Conservation (phyloP, 2,329 filamentous ascomycete genomes). For the Zymoseptoria passerinii region DNA sequence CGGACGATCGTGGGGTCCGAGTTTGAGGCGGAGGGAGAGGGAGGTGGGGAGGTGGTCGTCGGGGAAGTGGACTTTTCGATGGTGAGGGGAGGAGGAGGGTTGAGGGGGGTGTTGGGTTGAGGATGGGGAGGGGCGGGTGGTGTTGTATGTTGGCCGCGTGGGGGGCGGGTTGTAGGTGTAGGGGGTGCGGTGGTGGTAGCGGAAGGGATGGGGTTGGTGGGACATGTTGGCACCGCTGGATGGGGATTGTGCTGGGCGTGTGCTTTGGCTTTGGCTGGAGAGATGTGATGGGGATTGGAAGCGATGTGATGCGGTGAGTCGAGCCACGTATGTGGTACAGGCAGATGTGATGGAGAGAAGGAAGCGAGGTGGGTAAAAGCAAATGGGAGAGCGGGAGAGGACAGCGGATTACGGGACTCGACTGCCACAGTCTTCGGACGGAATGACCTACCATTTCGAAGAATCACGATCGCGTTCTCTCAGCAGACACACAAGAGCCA, state of each 20-base stretch:
- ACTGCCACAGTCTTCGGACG: neutral
- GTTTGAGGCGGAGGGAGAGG: constrained; percentile 20
- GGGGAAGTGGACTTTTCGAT: constrained; percentile 19
- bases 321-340: neutral
- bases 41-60: constrained; percentile 21
- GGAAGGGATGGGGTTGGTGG: neutral
- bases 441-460: neutral
- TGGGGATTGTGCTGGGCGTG: neutral
- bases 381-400: neutral
- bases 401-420: neutral
- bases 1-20: constrained; percentile 21
- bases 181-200: neutral
- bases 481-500: neutral
- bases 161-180: neutral
- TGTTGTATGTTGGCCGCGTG: too few relatives aligned
- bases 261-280: too few relatives aligned
- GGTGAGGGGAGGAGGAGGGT: neutral
- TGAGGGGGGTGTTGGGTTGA: constrained; percentile 1
- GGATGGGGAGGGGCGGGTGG: constrained; percentile 1
- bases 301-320: neutral
- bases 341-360: neutral
- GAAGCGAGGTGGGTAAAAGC: neutral
- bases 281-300: neutral
- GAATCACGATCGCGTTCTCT: neutral
- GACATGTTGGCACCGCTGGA: neutral